phyloP scores from a whole-genome alignment of 2,329 filamentous ascomycete species.

The Cercospora janseana region DNA sequence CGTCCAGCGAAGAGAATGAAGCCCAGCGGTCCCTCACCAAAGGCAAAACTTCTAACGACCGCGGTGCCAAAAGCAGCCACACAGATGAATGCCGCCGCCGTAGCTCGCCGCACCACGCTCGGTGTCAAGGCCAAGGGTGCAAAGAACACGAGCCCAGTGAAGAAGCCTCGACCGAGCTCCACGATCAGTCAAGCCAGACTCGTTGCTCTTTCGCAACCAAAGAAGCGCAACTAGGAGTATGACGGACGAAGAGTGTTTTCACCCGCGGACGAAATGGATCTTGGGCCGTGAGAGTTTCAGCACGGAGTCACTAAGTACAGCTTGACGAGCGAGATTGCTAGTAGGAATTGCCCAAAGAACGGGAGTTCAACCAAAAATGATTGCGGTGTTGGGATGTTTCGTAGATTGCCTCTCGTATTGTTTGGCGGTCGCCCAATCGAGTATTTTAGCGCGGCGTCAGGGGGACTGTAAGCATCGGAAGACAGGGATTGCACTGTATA shows the following conservation, averaged over 20 bases:
- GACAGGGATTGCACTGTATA: not conserved
- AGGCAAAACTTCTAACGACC: constrained; percentile 6
- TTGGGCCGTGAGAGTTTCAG: not conserved
- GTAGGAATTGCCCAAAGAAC: not conserved
- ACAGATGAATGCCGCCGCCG: constrained; percentile 19
- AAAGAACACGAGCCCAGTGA: constrained; percentile 26
- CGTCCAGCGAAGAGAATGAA: constrained; percentile 35
- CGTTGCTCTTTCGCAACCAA: constrained; percentile 36
- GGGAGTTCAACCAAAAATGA: not conserved
- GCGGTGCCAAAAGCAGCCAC: constrained; percentile 10
- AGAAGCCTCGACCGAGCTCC: constrained; percentile 23
- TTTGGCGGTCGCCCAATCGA: constrained; percentile 2
- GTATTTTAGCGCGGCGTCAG: constrained; percentile 5
- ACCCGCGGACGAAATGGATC: constrained; percentile 5
- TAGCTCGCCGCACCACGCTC: constrained; percentile 31
- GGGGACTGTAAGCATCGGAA: not conserved
- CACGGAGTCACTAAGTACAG: not conserved
- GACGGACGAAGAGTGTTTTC: not conserved
- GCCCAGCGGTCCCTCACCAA: constrained; percentile 13
- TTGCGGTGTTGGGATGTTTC: not conserved
- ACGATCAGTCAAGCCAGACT: constrained; percentile 36
- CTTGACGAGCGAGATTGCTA: not conserved
- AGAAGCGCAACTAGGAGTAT: constrained; percentile 24
- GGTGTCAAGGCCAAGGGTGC: constrained; percentile 37
- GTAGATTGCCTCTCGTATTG: not conserved